Percentiles rank a stretch among this genome's conserved stretches.
Evolutionary conservation across 192 early-diverging fungal genomes (phyloP).

Genomic region (Rhizophagus sp.): DNA sequence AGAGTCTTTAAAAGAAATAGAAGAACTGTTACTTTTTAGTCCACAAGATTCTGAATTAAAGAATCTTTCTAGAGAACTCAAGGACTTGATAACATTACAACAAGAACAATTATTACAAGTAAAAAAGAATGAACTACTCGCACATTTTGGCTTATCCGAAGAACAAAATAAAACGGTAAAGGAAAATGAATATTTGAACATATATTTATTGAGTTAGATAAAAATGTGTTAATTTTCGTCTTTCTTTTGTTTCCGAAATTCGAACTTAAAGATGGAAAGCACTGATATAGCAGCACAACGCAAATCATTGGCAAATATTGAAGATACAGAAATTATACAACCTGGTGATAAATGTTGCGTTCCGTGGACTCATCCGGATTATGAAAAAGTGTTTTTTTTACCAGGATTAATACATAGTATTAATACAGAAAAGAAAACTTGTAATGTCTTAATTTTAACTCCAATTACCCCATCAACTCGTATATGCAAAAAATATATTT

Average conservation of each 20-base stretch:
- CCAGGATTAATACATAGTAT: constrained; percentile 16
- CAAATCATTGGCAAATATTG: not conserved
- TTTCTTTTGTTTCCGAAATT: not conserved
- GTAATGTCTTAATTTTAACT: constrained; percentile 14
- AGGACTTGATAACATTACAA: constrained; percentile 1
- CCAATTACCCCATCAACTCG: constrained; percentile 1
- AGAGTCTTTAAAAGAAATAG: constrained; percentile 1
- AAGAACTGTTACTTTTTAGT: constrained; percentile 2
- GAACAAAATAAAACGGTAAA: constrained; percentile 1
- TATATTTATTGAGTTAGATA: too few species aligned
- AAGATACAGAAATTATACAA: not conserved
- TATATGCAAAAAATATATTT: constrained; percentile 6
- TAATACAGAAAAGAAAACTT: constrained; percentile 7
- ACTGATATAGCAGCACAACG: not conserved
- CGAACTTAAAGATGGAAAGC: not conserved
- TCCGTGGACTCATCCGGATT: constrained; percentile 16
- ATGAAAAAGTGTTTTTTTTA: constrained; percentile 18
- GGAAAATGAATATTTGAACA: not conserved
- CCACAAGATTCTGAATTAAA: constrained; percentile 13
- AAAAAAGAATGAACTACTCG: constrained; percentile 13
- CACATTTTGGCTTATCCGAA: not conserved
- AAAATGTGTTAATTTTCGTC: not conserved
- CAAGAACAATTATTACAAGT: constrained; percentile 5
- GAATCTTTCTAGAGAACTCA: not conserved
- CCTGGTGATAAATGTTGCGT: constrained; percentile 14